Conservation (phyloP, 106 monocot genomes). For the Posidonia australis region DNA sequence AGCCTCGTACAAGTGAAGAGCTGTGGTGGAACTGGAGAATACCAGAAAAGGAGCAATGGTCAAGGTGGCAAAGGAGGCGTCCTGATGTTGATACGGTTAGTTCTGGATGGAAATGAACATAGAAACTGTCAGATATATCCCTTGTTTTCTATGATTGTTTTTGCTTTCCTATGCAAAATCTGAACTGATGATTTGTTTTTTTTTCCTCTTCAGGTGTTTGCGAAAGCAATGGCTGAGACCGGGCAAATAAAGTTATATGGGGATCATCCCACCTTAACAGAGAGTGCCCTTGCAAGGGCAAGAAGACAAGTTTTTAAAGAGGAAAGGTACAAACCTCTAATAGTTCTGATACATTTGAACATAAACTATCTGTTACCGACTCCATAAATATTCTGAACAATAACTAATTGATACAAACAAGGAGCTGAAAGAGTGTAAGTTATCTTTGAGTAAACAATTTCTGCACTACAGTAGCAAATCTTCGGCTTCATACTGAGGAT, state of each 20-base stretch:
- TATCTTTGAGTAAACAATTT: too few species aligned
- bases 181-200: neutral
- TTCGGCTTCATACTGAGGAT: too few species aligned
- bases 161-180: neutral
- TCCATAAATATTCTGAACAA: too few species aligned
- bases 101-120: slow-evolving; percentile 1
- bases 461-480: too few species aligned
- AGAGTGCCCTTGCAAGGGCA: slow-evolving; percentile 81
- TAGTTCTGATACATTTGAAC: neutral
- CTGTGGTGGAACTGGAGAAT: slow-evolving; percentile 99
- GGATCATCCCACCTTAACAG: slow-evolving; percentile 76
- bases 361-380: too few species aligned
- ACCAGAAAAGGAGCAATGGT: slow-evolving; percentile 88
- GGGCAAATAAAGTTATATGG: slow-evolving; percentile 97
- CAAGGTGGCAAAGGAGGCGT: slow-evolving; percentile 91
- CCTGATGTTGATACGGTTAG: slow-evolving; percentile 94
- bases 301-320: slow-evolving; percentile 81
- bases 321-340: slow-evolving; percentile 52
- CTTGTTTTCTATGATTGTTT: neutral
- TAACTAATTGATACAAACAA: too few species aligned
- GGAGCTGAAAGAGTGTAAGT: too few species aligned
- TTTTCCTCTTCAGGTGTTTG: slow-evolving; percentile 55
- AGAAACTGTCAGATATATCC: too few species aligned
- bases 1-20: slow-evolving; percentile 68
- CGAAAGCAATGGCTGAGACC: slow-evolving; percentile 94